Evolutionary conservation across 2,329 filamentous ascomycete species (phyloP), one percentile per base, ranked within the genome.

Genomic region (Emergomyces pasteurianus): DNA sequence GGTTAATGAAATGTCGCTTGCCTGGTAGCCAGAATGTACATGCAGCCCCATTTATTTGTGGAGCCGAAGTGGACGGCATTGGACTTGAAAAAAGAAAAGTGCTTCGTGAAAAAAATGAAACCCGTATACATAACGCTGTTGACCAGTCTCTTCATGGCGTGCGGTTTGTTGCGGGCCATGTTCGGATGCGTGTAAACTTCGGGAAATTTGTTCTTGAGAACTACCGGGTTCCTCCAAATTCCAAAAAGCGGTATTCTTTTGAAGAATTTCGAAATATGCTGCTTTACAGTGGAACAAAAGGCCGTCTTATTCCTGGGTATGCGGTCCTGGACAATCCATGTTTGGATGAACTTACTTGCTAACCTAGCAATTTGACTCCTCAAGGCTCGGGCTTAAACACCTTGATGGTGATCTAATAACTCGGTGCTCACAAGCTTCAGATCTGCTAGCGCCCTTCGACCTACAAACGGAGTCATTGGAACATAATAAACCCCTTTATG

Each of bases 241-340:
- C 63, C 12, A 67, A 65, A 40, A 28, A 62, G 5, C 65, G 62
- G 36, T 74, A 75, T 62, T 61, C 62, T 2, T 70, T 74, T 60
- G 70, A 72, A 47, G 74, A 78, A 49, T 78, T 79, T 59, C 66
- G 69, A 46, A 68, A 70, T 26, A 77, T 77, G 74, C 59, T 78
- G 43, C 63, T 70, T 26, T 65, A 73, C 58, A 67, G 73, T 21
- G 65, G 69, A 50, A 73, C 71, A 3, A 72, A 69, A 61, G 74
- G 74, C 7, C 68, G 72, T 42, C 64, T 74, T n/a, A 63, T 76
- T 42, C 69, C 71, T 40, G 71, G 71, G 75, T 76, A 71, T 61
- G 71, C 14, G 26, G 14, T 9, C 12, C 34, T 10, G 16, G 40
- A 46, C n/a, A 14, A 40, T 50, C 10, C n/a, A n/a, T 8, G 8